Base-by-base conservation (phyloP, 768 basidiomycete genomes). In the Naganishia onofrii region DNA sequence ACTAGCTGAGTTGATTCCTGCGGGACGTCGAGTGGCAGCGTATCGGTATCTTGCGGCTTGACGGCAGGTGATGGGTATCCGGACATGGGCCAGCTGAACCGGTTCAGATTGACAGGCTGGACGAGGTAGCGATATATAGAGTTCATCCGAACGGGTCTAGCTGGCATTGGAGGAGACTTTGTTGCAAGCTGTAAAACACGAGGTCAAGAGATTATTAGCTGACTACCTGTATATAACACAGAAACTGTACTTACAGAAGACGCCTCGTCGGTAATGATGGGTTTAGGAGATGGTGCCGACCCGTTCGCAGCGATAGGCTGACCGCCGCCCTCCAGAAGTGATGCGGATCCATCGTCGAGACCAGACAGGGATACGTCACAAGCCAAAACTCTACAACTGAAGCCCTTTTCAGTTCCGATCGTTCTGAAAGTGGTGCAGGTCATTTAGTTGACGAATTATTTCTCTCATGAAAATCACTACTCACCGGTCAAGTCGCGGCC, bases 111-210 rank as follows among this genome's bases (percentile, higher is more conserved):
- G 68, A 46, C 32, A 64, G 48, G 58, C 32, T 58, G 56, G 6
- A 42, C 58, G 31, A 69, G 57, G 21, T 69, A 67, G 12, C 53
- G 57, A 31, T 70, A 66, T 26, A 70, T 54, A 2, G 69, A 70
- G 69, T 55, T 70, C 64, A 70, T 70, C 10, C 60, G 60, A 19
- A 63, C 60, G 38, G 60, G 60, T 36, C 36, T 44, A 21, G 60
- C 23, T 1, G 60, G 60, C 38, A 29, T 26, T 13, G 42, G 23
- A 17, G 38, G 60, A 8, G 60, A 21, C 60, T 63, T 63, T 5
- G 15, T n/a, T 12, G 23, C 23, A 9, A 6, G 21, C 60, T 63
- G 42, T n/a, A 17, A 6, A 38, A 42, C 15, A 13, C 12, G 13
- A n/a, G 34, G 10, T 31, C 9, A 36, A 23, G 12, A 4, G 8